Base-by-base conservation (phyloP, 352 stramenopile species). In the Phytophthora fragariae region DNA sequence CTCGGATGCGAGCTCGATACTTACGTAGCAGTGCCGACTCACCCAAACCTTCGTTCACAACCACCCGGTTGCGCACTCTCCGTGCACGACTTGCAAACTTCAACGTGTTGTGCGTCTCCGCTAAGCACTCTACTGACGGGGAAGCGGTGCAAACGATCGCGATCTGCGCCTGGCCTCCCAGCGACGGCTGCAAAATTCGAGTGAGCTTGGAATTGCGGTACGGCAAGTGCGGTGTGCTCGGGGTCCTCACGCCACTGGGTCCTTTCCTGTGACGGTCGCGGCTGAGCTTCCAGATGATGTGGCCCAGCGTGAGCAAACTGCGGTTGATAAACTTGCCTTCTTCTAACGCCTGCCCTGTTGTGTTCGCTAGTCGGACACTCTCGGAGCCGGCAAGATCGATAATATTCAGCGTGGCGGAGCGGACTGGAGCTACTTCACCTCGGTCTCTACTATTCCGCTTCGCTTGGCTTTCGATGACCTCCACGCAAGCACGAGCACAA, bases 121-220 rank as follows among this genome's bases (percentile, higher is more conserved):
- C 86, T 29, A 98, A 79, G 68, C 98, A 99, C 14, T 97, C 83
- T 52, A 98, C 92, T 0, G 95, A 98, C 15, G 97, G 94, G 6
- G 97, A 98, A 17, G 97, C 92, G 68, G 97, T 99, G 59, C 96
- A 99, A 69, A 99, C 94, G 47, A 99, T 92, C n/a, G 97, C 96
- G 77, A 99, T 99, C 47, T 96, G 88, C 41, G 97, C 96, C 79
- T 99, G 98, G 9, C 97, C 97, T 21, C 91, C 95, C 12, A 99
- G 83, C 12, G 95, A 98, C 5, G 97, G 96, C 83, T 99, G 97
- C 3, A 99, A 75, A 71, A 99, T 98, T 17, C 97, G 89, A 47
- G 98, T 99, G 62, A 99, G 83, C 80, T 99, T 99, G 3, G 93
- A 99, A 83, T 99, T 98, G 61, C 98, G 94, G 76, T 98, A 99